A percentile compares a stretch with the other conserved stretches of the same genome.
phyloP scores from a whole-genome alignment of 306 rosid genomes.

The Rubus idaeus region DNA sequence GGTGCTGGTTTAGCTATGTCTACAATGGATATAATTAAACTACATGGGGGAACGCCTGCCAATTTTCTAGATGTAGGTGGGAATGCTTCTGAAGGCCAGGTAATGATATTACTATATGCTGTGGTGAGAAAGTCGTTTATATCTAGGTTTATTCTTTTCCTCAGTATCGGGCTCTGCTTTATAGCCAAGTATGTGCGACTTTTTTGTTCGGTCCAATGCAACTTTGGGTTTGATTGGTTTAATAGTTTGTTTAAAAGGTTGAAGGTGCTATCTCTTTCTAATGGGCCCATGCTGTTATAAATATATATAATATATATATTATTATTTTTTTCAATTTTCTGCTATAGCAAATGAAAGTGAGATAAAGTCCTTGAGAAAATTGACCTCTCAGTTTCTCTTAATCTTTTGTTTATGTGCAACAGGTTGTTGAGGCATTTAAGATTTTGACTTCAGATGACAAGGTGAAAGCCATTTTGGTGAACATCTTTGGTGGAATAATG shows the following conservation, averaged over 20 bases:
- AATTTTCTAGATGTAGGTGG: slow-evolving; percentile 98
- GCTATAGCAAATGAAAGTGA: neutral
- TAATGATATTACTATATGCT: slow-evolving; percentile 31
- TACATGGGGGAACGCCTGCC: slow-evolving; percentile 99
- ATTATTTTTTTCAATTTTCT: neutral
- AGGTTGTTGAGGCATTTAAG: slow-evolving; percentile 97
- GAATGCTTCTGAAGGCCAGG: slow-evolving; percentile 98
- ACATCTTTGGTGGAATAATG: slow-evolving; percentile 98
- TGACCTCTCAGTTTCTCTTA: neutral
- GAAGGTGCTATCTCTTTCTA: neutral
- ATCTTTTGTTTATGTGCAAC: slow-evolving; percentile 30
- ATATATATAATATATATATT: neutral
- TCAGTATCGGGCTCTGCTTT: neutral
- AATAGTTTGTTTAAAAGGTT: neutral
- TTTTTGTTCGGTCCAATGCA: neutral
- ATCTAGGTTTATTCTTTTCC: neutral
- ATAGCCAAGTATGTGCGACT: neutral
- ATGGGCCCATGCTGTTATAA: neutral
- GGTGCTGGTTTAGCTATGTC: slow-evolving; percentile 99
- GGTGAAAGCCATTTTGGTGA: slow-evolving; percentile 97
- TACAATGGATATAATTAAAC: slow-evolving; percentile 95
- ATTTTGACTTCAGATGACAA: slow-evolving; percentile 94
- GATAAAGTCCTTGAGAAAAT: neutral
- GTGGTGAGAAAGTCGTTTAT: neutral
- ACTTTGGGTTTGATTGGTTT: slow-evolving; percentile 6